These are phyloP conservation scores for Coffea canephora DNA, from an alignment of 257 asterid genomes.

Conservation along the genomic window DNA sequence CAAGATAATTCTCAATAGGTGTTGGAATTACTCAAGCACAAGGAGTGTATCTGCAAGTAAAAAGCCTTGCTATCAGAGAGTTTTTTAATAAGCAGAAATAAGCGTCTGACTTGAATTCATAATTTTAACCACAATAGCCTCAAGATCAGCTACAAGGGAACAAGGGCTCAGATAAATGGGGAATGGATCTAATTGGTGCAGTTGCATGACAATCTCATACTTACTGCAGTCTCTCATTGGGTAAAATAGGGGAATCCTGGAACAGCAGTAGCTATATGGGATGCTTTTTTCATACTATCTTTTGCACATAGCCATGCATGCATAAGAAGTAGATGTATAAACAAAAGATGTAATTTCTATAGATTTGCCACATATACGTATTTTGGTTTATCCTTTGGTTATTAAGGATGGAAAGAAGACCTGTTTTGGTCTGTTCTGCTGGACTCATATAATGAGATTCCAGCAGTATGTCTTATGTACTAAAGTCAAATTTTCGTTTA, in stretches of 20 bases:
- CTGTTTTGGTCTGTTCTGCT: background rate
- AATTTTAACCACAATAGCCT: background rate
- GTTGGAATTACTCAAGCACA: background rate
- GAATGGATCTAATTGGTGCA: background rate
- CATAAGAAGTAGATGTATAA: background rate
- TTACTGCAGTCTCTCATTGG: background rate
- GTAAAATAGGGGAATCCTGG: background rate
- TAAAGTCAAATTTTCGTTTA: constrained; percentile 12
- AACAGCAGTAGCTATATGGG: background rate
- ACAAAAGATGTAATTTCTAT: background rate
- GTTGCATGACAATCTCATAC: background rate
- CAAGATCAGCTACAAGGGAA: background rate
- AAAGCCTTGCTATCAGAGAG: too few species aligned
- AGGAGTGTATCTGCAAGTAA: too few species aligned
- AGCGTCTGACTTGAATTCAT: background rate
- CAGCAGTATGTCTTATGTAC: constrained; percentile 2
- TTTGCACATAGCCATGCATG: background rate
- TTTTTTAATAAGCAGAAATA: background rate
- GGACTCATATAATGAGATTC: background rate
- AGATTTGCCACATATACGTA: background rate
- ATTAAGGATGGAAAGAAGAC: background rate
- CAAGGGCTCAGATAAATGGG: background rate
- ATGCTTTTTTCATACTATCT: background rate
- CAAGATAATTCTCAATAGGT: background rate
- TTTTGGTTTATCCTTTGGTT: background rate